Evolutionary conservation across 2,329 filamentous ascomycete genomes (phyloP).

Genomic region (Clarireedia sp.): DNA sequence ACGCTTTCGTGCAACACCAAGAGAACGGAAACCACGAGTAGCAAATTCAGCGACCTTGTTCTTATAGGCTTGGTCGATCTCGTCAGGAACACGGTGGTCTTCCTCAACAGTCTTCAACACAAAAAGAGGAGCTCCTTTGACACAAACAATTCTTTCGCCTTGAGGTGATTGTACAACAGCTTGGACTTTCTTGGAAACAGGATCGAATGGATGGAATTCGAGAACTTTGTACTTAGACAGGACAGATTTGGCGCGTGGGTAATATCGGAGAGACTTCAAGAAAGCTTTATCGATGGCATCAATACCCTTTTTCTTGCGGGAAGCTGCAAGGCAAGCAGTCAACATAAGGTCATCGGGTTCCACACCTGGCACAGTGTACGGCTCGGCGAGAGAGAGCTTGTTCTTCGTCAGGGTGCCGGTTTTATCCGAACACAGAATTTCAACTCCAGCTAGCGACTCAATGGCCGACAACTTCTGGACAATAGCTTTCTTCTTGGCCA

Average conservation of each 20-base stretch:
- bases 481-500: constrained; percentile 87
- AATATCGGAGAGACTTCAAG: constrained; percentile 74
- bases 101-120: constrained; percentile 82
- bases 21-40: constrained; percentile 86
- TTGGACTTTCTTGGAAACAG: constrained; percentile 87
- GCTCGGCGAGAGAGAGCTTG: constrained; percentile 81
- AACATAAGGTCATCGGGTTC: constrained; percentile 86
- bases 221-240: constrained; percentile 79
- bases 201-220: constrained; percentile 83
- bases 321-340: constrained; percentile 81
- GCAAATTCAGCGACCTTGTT: constrained; percentile 89
- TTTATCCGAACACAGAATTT: constrained; percentile 93
- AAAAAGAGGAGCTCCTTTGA: constrained; percentile 85
- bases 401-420: constrained; percentile 91
- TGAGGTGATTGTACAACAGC: constrained; percentile 76
- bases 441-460: constrained; percentile 83
- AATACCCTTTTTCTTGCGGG: constrained; percentile 91
- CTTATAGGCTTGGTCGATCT: constrained; percentile 77
- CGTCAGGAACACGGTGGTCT: constrained; percentile 69
- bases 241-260: constrained; percentile 72
- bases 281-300: constrained; percentile 94
- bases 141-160: constrained; percentile 77
- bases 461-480: constrained; percentile 90
- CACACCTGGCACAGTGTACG: constrained; percentile 74
- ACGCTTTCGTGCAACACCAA: constrained; percentile 87